Conservation (phyloP, 441 rosid species). For the Brassica hybrid region DNA sequence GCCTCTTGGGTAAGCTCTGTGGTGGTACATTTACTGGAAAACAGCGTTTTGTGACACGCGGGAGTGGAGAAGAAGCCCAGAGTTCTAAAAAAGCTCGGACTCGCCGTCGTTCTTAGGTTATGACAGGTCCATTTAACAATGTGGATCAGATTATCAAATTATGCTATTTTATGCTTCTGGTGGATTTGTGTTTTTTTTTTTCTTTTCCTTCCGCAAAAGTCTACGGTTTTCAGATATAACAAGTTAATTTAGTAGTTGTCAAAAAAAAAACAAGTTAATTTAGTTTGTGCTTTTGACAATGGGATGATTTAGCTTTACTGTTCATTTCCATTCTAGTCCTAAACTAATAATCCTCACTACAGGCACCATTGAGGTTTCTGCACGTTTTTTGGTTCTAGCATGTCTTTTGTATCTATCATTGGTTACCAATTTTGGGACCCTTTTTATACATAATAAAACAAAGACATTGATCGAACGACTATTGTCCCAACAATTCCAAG, state of each 20-base stretch:
- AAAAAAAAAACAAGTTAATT: neutral
- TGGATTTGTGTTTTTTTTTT: neutral
- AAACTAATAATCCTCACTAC: neutral
- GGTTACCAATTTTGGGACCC: too few relatives aligned
- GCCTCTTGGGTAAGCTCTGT: slow-evolving; percentile 4
- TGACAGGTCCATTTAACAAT: neutral
- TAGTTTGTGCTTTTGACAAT: neutral
- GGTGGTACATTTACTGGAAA: neutral
- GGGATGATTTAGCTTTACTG: neutral
- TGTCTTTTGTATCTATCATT: too few relatives aligned
- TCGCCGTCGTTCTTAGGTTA: neutral
- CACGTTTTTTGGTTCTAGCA: neutral
- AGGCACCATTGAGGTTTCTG: neutral
- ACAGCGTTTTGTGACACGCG: neutral
- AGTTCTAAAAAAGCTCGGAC: neutral
- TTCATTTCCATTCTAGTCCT: neutral
- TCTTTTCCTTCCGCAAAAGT: neutral
- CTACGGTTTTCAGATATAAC: neutral
- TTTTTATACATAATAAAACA: neutral
- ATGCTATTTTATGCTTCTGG: neutral
- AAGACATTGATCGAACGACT: neutral
- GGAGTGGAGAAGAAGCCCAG: neutral
- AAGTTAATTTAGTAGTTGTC: neutral
- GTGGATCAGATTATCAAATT: neutral
- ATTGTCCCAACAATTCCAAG: neutral